Conservation (phyloP, 495 filamentous ascomycete genomes). For the Aspergillus steynii region DNA sequence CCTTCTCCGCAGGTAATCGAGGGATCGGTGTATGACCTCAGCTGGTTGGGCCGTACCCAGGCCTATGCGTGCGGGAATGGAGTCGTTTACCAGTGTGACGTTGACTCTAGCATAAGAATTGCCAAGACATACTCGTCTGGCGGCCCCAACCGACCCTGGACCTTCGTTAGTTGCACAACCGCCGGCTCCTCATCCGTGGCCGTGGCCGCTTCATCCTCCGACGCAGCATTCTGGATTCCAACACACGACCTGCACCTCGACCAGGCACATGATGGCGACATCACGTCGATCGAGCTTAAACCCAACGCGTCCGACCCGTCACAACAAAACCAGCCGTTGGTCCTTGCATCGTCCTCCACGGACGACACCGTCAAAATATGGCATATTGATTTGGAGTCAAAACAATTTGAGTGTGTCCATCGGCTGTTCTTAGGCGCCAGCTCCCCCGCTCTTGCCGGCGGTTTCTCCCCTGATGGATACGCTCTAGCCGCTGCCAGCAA, state of each 20-base stretch:
- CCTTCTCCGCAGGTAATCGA: constrained; percentile 41
- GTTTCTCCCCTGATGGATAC: constrained; percentile 72
- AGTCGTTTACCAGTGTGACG: constrained; percentile 43
- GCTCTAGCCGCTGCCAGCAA: constrained; percentile 68
- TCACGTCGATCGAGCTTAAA: constrained; percentile 48
- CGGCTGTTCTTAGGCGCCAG: constrained; percentile 44
- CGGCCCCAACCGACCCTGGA: constrained; percentile 34
- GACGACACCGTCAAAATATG: constrained; percentile 71
- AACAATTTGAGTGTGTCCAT: constrained; percentile 58
- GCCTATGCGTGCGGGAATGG: constrained; percentile 43
- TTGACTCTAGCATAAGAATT: constrained; percentile 41
- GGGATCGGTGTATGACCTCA: constrained; percentile 39
- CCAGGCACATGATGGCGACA: constrained; percentile 43
- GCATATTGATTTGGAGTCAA: constrained; percentile 61
- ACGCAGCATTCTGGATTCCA: constrained; percentile 44
- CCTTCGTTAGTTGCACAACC: constrained; percentile 37
- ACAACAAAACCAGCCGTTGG: constrained; percentile 28
- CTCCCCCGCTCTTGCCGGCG: constrained; percentile 58
- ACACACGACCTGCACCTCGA: constrained; percentile 44
- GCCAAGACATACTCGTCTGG: constrained; percentile 36
- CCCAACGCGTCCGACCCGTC: constrained; percentile 30
- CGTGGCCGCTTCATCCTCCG: constrained; percentile 37
- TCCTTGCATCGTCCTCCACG: constrained; percentile 47
- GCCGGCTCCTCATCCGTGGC: constrained; percentile 30
- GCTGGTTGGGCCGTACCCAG: constrained; percentile 37